A percentile compares a stretch with the other conserved stretches of the same genome.
phyloP scores from a whole-genome alignment of 1,284 basidiomycete genomes.

The Trametes sp. region DNA sequence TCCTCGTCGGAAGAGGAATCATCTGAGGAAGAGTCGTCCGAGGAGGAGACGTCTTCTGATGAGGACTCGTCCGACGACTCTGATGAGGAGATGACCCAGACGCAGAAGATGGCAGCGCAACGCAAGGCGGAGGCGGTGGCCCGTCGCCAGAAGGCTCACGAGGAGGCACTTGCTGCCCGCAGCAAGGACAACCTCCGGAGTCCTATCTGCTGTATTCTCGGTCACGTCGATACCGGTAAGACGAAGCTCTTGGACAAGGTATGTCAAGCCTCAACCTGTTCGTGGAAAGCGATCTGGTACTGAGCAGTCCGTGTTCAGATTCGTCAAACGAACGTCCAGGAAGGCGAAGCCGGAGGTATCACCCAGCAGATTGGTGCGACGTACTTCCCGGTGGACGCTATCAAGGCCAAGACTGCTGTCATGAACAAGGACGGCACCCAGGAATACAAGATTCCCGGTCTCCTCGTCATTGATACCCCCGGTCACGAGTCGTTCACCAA shows the following conservation, averaged over 20 bases:
- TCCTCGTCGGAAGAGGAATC: conserved; percentile 44
- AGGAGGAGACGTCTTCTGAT: conserved; percentile 52
- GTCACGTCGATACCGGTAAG: conserved; percentile 99
- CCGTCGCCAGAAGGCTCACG: conserved; percentile 82
- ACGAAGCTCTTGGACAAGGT: conserved; percentile 98
- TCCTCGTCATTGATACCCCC: conserved; percentile 97
- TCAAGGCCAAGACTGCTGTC: conserved; percentile 91
- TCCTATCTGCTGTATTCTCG: conserved; percentile 99
- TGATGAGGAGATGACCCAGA: conserved; percentile 67
- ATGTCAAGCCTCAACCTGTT: conserved; percentile 16
- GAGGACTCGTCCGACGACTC: conserved; percentile 56
- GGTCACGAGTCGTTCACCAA: conserved; percentile 99
- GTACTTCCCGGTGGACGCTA: conserved; percentile 98
- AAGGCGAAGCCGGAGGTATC: conserved; percentile 99
- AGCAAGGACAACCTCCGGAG: conserved; percentile 93
- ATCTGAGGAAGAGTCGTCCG: conserved; percentile 52
- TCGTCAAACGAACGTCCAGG: conserved; percentile 99
- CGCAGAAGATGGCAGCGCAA: conserved; percentile 76
- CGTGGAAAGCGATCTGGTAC: not conserved
- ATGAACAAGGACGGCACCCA: conserved; percentile 89
- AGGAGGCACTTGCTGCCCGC: conserved; percentile 87
- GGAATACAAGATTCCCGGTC: conserved; percentile 97
- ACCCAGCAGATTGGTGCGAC: conserved; percentile 99
- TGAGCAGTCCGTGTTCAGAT: conserved; percentile 63
- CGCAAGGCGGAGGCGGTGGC: conserved; percentile 87